Base-by-base conservation (phyloP, 345 rosid species). In the Anastatica hierochuntica region DNA sequence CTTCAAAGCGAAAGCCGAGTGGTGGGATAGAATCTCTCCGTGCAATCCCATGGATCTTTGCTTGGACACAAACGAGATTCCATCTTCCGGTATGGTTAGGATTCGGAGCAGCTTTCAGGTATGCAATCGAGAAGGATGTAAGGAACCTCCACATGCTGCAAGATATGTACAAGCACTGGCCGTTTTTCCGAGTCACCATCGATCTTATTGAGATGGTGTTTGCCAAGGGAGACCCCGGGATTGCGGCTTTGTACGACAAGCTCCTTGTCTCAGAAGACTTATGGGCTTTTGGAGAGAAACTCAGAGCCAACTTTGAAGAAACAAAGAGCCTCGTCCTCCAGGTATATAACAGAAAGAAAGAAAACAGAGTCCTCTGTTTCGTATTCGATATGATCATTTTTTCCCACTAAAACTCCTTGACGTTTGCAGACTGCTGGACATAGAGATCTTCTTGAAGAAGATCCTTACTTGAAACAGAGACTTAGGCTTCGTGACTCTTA, bases 31-130 rank as follows among this genome's bases (percentile, higher is more conserved):
- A 85, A 69, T 79, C 95, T 45, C 94, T 92, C 6, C 84, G 99
- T 52, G 99, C 99, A 35, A 92, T 92, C 66, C 98, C 99, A 15
- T 92, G 99, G 99, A 85, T 92, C 60, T 92, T 92, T 80, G 99
- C 99, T 4, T 92, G 99, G 99, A 88, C 99, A 0, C 99, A 92
- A 57, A 92, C 97, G 14, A 79, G 99, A 67, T 92, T 92, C 63
- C 95, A 85, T 74, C 97, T 92, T 52, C 99, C 97, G 0, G 97
- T 85, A 17, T 92, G 99, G 99, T 80, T 92, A 23, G 99, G 99
- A 27, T 85, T 88, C 55, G 95, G 99, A 58, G 88, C 77, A 14
- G 99, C 95, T 12, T 85, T 92, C 67, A 92, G 60, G 69, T 79
- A 72, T 35, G 71, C 78, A 3, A 85, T 81, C 57, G 43, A 78